A percentile compares a stretch with the other conserved stretches of the same genome.
Evolutionary conservation across 176 grass and related monocot genomes (phyloP).

Genomic region (Aegilops longissima): DNA sequence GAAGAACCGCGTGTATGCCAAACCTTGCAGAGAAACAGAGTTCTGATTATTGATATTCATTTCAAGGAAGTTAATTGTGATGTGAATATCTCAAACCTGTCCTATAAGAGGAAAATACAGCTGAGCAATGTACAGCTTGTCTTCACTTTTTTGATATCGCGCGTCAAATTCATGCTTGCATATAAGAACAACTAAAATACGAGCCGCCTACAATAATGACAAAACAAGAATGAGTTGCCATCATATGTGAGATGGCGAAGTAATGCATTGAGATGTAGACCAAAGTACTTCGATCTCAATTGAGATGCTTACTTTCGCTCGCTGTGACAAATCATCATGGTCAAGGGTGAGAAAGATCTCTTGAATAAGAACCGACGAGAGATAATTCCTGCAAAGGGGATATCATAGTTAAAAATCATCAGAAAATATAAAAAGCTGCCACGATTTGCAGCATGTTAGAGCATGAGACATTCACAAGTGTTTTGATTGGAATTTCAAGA

Average conservation of each 20-base stretch:
- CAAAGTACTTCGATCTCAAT: neutral
- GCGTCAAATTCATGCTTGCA: slow-evolving; percentile 99
- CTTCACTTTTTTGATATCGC: slow-evolving; percentile 94
- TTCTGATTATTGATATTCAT: neutral
- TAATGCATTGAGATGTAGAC: neutral
- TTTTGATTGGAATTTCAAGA: slow-evolving; percentile 13
- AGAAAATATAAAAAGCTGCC: slow-evolving; percentile 13
- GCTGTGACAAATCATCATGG: slow-evolving; percentile 94
- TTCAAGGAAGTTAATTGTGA: slow-evolving; percentile 17
- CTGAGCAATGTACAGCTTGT: slow-evolving; percentile 96
- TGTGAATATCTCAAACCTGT: slow-evolving; percentile 47
- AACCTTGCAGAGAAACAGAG: slow-evolving; percentile 23
- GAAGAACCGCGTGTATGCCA: neutral
- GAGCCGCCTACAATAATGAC: slow-evolving; percentile 69
- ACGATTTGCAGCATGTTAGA: neutral
- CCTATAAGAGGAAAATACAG: slow-evolving; percentile 97
- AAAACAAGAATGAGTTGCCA: slow-evolving; percentile 14
- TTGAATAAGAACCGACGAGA: slow-evolving; percentile 97
- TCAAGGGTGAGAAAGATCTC: slow-evolving; percentile 99
- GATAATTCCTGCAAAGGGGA: slow-evolving; percentile 75
- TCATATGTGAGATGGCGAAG: slow-evolving; percentile 15
- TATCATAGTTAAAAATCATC: neutral
- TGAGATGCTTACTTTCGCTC: slow-evolving; percentile 75
- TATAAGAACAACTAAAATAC: slow-evolving; percentile 89
- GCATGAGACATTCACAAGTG: neutral